Base-by-base conservation (phyloP, 805 yeast species). In the Danielozyma ontarioensis region DNA sequence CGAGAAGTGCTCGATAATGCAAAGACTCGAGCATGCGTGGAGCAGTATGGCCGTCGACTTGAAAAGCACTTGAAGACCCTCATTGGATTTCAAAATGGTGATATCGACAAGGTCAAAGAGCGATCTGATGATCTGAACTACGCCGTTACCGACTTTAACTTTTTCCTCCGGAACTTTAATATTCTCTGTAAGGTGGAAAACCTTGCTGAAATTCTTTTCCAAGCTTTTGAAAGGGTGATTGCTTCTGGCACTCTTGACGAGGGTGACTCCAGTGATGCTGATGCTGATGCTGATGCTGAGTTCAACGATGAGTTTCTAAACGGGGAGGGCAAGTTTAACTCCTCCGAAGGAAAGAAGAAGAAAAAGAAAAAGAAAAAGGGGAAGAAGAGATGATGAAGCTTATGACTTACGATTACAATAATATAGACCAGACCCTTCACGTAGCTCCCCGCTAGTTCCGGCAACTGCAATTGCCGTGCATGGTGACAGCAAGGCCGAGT, bases 361-460 rank as follows among this genome's bases (percentile, higher is more conserved):
- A 55, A 53, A 43, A 56, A 50, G 42, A 44, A 45, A 18, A 51
- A 56, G 41, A 55, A 57, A 41, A 54, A 57, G 45, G 50, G 55
- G 39, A 43, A 46, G 31, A 53, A 50, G 42, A 46, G 44, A 29
- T 38, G 17, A 23, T n/a, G n/a, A n/a, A n/a, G n/a, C n/a, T n/a
- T 10, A 4, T 10, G 29, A 21, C 7, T 7, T n/a, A n/a, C n/a
- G n/a, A n/a, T n/a, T n/a, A n/a, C n/a, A n/a, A n/a, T n/a, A n/a
- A n/a, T n/a, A n/a, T n/a, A n/a, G n/a, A n/a, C n/a, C n/a, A n/a
- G n/a, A n/a, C n/a, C n/a, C n/a, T n/a, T n/a, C n/a, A n/a, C n/a
- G n/a, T n/a, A n/a, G n/a, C n/a, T n/a, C n/a, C n/a, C n/a, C n/a
- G n/a, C n/a, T n/a, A n/a, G n/a, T n/a, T n/a, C n/a, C n/a, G n/a